phyloP scores from a whole-genome alignment of 306 rosid genomes.

The Arachis hypogaea region DNA sequence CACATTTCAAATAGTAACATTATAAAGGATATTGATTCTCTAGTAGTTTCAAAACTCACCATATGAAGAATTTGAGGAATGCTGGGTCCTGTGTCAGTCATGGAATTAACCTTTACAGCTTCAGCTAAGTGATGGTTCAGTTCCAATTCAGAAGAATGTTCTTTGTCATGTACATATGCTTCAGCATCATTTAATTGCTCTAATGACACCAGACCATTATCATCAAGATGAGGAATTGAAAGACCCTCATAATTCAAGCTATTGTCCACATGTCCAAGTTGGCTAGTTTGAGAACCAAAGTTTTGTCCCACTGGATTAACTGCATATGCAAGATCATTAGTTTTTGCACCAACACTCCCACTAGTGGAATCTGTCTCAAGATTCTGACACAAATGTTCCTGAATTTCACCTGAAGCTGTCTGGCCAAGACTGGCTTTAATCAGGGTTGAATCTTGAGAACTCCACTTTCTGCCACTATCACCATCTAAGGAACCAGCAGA shows the following conservation, averaged over 20 bases:
- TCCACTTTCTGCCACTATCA: constrained; percentile 92
- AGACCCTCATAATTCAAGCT: constrained; percentile 60
- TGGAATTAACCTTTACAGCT: constrained; percentile 50
- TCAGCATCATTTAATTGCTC: constrained; percentile 59
- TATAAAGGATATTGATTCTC: neutral
- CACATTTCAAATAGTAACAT: constrained; percentile 16
- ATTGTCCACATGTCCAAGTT: constrained; percentile 55
- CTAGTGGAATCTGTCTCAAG: constrained; percentile 59
- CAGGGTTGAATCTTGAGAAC: constrained; percentile 77
- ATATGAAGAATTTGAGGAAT: constrained; percentile 92
- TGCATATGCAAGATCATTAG: constrained; percentile 54
- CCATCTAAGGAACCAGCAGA: constrained; percentile 91
- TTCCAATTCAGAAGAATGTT: constrained; percentile 58
- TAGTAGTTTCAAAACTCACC: constrained; percentile 62
- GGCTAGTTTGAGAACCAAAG: constrained; percentile 57
- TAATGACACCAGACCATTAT: constrained; percentile 52
- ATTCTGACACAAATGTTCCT: constrained; percentile 57
- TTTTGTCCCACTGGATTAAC: constrained; percentile 55
- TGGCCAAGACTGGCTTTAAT: constrained; percentile 61
- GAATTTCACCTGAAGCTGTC: constrained; percentile 64
- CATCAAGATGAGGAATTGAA: constrained; percentile 59
- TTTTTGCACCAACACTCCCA: constrained; percentile 54
- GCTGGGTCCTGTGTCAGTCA: constrained; percentile 76
- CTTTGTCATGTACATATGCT: constrained; percentile 52
- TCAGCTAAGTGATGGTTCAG: constrained; percentile 54